Evolutionary conservation across 2,329 filamentous ascomycete genomes (phyloP).

Genomic region (Sclerotinia spermophila): DNA sequence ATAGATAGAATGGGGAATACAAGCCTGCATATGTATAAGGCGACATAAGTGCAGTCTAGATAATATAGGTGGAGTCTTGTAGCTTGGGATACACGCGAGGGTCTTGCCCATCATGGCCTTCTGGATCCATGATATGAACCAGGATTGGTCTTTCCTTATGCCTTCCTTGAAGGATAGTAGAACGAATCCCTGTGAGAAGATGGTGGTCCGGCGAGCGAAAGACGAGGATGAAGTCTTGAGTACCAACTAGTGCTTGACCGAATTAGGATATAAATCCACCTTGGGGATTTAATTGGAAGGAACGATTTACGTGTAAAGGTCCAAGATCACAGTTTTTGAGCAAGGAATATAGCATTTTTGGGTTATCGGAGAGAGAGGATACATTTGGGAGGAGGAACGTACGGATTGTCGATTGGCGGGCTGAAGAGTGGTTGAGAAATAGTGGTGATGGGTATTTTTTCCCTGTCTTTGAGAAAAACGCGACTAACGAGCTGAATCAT

Average conservation of each 20-base stretch:
- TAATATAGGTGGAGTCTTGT: not conserved
- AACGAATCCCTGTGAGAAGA: slow-evolving; percentile 3
- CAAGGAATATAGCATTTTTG: not conserved
- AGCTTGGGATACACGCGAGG: slow-evolving; percentile 6
- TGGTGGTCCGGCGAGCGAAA: not conserved
- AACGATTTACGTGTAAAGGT: not conserved
- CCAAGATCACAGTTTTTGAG: not conserved
- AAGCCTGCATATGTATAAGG: slow-evolving; percentile 19
- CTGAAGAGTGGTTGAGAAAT: slow-evolving; percentile 8
- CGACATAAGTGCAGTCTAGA: not conserved
- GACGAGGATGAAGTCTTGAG: slow-evolving; percentile 11
- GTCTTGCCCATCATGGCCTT: not conserved
- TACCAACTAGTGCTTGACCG: slow-evolving; percentile 4
- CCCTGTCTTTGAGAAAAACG: not conserved
- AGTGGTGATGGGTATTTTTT: not conserved
- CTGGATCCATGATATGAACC: slow-evolving; percentile 4
- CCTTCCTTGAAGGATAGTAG: slow-evolving; percentile 12
- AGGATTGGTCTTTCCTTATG: slow-evolving; percentile 3
- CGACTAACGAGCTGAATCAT: not conserved
- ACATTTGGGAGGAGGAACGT: not conserved
- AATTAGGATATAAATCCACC: not conserved
- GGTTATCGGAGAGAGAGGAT: not conserved
- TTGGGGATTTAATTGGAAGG: slow-evolving; percentile 6
- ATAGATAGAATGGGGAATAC: not conserved
- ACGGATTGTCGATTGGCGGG: not conserved